Percentiles rank a stretch among this genome's conserved stretches.
Evolutionary conservation across 1,284 basidiomycete genomes (phyloP).

Genomic region (Acaromyces ingoldii): DNA sequence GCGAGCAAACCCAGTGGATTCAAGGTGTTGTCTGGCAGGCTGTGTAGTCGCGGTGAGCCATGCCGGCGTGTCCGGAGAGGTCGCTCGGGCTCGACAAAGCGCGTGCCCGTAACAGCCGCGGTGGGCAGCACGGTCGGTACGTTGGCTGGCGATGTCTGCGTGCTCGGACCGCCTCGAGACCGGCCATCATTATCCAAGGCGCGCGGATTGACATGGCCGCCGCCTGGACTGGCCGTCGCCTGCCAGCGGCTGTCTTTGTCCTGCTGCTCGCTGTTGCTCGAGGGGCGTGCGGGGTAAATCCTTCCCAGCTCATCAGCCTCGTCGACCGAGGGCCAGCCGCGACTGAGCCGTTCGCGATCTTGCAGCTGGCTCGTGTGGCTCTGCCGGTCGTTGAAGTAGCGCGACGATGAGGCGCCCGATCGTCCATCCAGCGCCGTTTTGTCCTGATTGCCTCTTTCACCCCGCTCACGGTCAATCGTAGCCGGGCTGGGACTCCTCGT

Average conservation of each 20-base stretch:
- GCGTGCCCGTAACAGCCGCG: neutral
- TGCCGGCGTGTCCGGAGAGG: neutral
- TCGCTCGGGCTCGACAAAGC: conserved; percentile 1
- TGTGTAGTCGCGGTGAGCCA: conserved; percentile 56
- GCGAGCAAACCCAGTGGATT: conserved; percentile 51
- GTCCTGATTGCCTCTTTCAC: too few species aligned
- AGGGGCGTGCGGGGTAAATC: too few species aligned
- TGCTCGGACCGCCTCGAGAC: neutral
- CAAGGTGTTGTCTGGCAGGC: conserved; percentile 54
- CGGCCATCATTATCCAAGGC: neutral
- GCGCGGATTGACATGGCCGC: conserved; percentile 4
- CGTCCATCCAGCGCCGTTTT: neutral
- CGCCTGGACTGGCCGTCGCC: neutral
- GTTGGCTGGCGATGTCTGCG: too few species aligned
- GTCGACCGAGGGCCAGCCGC: neutral
- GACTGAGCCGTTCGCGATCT: neutral
- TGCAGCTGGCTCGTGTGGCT: neutral
- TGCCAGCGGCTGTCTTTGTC: too few species aligned
- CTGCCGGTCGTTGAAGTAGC: conserved; percentile 3
- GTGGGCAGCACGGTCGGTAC: too few species aligned
- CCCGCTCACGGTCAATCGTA: too few species aligned
- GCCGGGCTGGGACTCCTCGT: conserved; percentile 26
- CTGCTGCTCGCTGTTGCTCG: too few species aligned
- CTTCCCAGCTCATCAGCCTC: conserved; percentile 5
- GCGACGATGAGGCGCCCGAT: too few species aligned